These are phyloP conservation scores for Globisporangium echinulatum DNA, from an alignment of 352 stramenopile species.

Conservation along the genomic window DNA sequence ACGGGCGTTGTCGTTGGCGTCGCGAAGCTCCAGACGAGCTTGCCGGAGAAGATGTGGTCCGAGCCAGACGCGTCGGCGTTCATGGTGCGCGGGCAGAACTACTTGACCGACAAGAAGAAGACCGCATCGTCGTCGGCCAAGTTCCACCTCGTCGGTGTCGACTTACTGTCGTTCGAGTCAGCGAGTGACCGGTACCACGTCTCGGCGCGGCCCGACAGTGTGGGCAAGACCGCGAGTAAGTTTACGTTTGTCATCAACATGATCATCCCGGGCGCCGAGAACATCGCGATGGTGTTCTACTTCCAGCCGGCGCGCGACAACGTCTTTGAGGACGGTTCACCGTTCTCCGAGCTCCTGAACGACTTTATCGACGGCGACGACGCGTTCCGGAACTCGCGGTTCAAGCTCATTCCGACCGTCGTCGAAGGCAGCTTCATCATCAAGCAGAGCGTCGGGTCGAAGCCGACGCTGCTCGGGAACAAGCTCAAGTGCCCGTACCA, in stretches of 20 bases:
- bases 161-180: constrained; percentile 75
- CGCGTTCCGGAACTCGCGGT: constrained; percentile 93
- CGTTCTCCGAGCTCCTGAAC: constrained; percentile 85
- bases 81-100: constrained; percentile 83
- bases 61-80: constrained; percentile 80
- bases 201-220: constrained; percentile 55
- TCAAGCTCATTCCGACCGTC: constrained; percentile 97
- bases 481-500: constrained; percentile 92
- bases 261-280: constrained; percentile 79
- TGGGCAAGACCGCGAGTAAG: constrained; percentile 62
- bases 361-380: constrained; percentile 94
- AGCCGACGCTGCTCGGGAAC: constrained; percentile 94
- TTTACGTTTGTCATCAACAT: constrained; percentile 90
- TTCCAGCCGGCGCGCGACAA: constrained; percentile 75
- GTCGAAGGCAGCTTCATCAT: constrained; percentile 97
- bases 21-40: constrained; percentile 54
- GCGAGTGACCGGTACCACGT: constrained; percentile 72
- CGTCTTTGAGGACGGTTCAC: constrained; percentile 82
- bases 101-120: constrained; percentile 89
- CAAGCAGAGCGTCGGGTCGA: constrained; percentile 91
- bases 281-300: constrained; percentile 83
- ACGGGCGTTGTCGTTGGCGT: constrained; percentile 59
- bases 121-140: constrained; percentile 54
- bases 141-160: constrained; percentile 78
- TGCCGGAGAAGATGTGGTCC: constrained; percentile 80